Percentiles rank a stretch among this genome's conserved stretches.
phyloP scores from a whole-genome alignment of 164 flowering plant genomes.

The Macadamia integrifolia region DNA sequence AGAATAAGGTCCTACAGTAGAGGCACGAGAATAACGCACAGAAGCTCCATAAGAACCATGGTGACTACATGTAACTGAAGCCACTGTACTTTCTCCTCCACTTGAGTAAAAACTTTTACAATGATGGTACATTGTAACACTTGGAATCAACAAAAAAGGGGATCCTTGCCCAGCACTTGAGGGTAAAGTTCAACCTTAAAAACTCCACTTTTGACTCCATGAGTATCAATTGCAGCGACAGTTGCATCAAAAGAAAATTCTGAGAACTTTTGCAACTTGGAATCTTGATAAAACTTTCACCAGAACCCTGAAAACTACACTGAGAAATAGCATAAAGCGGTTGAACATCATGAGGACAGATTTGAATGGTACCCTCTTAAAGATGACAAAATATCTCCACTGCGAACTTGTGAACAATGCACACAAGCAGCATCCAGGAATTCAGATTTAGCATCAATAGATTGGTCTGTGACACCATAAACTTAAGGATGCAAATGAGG shows the following conservation, averaged over 20 bases:
- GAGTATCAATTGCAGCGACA: not conserved
- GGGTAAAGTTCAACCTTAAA: not conserved
- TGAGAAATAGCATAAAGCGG: not conserved
- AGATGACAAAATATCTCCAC: too few species aligned
- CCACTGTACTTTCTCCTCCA: too few species aligned
- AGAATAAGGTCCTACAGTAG: too few species aligned
- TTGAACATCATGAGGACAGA: too few species aligned
- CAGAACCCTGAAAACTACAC: slow-evolving; percentile 1
- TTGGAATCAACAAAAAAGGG: not conserved
- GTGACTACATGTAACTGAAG: too few species aligned
- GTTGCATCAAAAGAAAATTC: not conserved
- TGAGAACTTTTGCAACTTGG: not conserved
- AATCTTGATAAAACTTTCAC: slow-evolving; percentile 1
- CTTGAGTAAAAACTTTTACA: not conserved
- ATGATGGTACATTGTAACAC: not conserved
- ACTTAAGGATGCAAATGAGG: not conserved
- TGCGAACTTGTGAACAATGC: too few species aligned
- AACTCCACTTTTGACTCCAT: not conserved
- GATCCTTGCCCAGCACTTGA: not conserved
- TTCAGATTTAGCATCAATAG: too few species aligned
- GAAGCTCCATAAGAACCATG: too few species aligned
- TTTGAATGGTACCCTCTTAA: not conserved
- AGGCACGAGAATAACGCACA: too few species aligned
- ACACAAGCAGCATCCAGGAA: too few species aligned
- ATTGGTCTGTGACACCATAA: not conserved